Base-by-base conservation (phyloP, 176 grass and related monocot species). In the Carex scoparia region DNA sequence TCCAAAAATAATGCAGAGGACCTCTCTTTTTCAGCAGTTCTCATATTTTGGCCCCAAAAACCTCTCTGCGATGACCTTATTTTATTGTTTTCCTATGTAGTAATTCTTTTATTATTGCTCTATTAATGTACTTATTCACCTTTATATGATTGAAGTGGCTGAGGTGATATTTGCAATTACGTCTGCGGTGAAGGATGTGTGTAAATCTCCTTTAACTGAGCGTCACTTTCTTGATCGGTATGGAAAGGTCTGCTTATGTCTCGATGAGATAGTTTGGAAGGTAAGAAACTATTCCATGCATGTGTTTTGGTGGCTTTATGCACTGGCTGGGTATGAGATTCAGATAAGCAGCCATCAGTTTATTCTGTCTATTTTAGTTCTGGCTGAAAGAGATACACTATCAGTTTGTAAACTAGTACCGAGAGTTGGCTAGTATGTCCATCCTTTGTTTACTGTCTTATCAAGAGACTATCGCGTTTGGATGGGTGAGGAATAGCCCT, bases 231-330 rank as follows among this genome's bases (percentile, higher is more conserved):
- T 97, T 30, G 95, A 97, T 82, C 92, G 92, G 85, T 97, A 97
- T 4, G 95, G 95, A 71, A 89, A 90, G 69, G 94, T 97, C 80
- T 97, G 95, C 75, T 54, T 97, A 77, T 97, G 92, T 77, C 91
- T 98, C 5, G 95, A 98, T 56, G 95, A 94, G 89, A 94, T 94
- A 5, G 91, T 98, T 69, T 94, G 95, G 95, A 88, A 94, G 95
- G 95, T 97, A 91, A 5, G 53, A 31, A 37, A 13, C 54, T 58
- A 5, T 82, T 82, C 8, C 32, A 46, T 85, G 37, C 16, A 66
- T 77, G 19, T 74, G 15, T 4, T 72, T 80, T 76, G 78, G 57
- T 61, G 12, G 14, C 9, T 35, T 3, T 7, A 23, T 67, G 66
- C 27, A 48, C 79, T 74, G 38, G 55, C 49, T 83, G 75, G 13